Base-by-base conservation (phyloP, 257 asterid genomes). In the Salvia rosmarinus region DNA sequence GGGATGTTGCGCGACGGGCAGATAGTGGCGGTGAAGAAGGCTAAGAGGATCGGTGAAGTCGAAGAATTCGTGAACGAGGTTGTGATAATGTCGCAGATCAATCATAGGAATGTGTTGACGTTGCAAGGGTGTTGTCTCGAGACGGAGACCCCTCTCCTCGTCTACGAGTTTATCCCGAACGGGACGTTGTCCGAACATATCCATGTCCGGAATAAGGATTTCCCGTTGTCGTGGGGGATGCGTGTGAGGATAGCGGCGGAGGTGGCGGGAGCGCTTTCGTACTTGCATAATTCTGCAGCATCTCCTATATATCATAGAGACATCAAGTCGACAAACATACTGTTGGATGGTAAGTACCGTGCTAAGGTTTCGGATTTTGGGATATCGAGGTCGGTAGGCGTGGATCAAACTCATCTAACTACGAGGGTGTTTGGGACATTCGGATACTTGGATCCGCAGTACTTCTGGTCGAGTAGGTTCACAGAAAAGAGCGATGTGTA, bases 361-460 rank as follows among this genome's bases (percentile, higher is more conserved):
- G 85, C 78, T 9, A 81, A 77, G 52, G 63, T 81, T 52, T 66
- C 82, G 11, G 85, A 81, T 62, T 81, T 81, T 2, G 82, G 85
- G 70, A 81, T 78, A 1, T 66, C 80, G 0, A 75, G 78, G 14
- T 42, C 76, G 0, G 55, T 80, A 16, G 42, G 47, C 1, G 7
- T 68, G 0, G 79, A 81, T 13, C 75, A 82, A 40, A 82, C 84
- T 21, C 86, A 82, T 54, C 14, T 82, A 68, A 82, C 86, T 0
- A 79, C 84, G 3, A 32, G 73, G 21, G 82, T 82, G 1, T 12
- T 73, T n/a, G 84, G 87, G 44, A 82, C 87, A 3, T 79, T 82
- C 1, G 86, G 84, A 5, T 79, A 82, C 61, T 69, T 82, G 64
- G 87, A 82, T 71, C 87, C 84, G 0, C 82, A 82, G 55, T 82